Evolutionary conservation across 148 eudicot genomes (phyloP).

Genomic region (Chenopodium berlandieri): DNA sequence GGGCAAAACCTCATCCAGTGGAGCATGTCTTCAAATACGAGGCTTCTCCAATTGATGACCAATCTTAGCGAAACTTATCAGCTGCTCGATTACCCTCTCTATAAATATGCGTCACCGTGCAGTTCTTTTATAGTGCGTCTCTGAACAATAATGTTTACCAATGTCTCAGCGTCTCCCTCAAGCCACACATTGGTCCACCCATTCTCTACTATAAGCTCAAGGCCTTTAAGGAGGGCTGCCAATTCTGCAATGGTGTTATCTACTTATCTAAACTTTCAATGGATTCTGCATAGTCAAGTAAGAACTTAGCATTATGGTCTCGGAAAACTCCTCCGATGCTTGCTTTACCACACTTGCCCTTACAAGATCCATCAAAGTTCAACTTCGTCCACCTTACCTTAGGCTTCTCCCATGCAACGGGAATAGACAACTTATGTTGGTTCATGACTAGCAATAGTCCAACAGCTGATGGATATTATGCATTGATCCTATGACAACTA

Average conservation of each 20-base stretch:
- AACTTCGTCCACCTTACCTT: conserved; percentile 75
- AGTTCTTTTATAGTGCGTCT: conserved; percentile 43
- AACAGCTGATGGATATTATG: conserved; percentile 30
- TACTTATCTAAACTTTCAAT: conserved; percentile 54
- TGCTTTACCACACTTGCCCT: conserved; percentile 50
- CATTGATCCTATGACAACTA: conserved; percentile 16
- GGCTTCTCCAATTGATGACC: conserved; percentile 59
- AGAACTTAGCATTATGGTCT: conserved; percentile 63
- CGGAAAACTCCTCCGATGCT: conserved; percentile 94
- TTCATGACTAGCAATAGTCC: conserved; percentile 34
- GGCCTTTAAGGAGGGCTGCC: conserved; percentile 70
- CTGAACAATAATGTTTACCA: conserved; percentile 47
- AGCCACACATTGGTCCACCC: conserved; percentile 78
- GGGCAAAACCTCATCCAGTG: conserved; percentile 52
- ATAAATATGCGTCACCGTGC: conserved; percentile 60
- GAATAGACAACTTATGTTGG: conserved; percentile 51
- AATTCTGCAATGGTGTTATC: conserved; percentile 69
- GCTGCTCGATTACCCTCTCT: conserved; percentile 85
- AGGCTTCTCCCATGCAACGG: conserved; percentile 80
- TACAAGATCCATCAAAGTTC: conserved; percentile 84
- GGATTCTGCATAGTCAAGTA: conserved; percentile 72
- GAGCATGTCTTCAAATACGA: conserved; percentile 49
- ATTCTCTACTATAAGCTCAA: conserved; percentile 61
- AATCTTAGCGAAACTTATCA: conserved; percentile 69
- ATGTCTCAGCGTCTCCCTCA: conserved; percentile 74